Conservation (phyloP, 768 basidiomycete genomes). For the Amanita phalloides region DNA sequence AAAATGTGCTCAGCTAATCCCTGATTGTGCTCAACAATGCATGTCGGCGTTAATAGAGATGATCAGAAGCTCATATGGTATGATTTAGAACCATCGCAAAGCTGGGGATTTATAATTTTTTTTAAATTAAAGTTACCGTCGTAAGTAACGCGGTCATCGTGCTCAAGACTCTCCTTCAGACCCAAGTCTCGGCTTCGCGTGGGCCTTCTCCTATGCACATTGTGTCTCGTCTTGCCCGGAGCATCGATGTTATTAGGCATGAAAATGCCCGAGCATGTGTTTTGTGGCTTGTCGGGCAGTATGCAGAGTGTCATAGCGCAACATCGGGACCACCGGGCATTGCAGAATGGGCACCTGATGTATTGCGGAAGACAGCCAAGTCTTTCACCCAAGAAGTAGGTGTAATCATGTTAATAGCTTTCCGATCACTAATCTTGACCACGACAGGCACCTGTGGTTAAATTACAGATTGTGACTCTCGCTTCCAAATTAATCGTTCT, state of each 20-base stretch:
- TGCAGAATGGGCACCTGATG: constrained; percentile 79
- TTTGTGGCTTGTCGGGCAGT: constrained; percentile 90
- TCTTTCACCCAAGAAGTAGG: constrained; percentile 63
- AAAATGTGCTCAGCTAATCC: constrained; percentile 54
- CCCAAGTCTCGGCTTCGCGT: constrained; percentile 32
- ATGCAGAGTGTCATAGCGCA: constrained; percentile 36
- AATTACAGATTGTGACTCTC: constrained; percentile 78
- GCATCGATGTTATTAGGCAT: constrained; percentile 72
- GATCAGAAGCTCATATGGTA: constrained; percentile 70
- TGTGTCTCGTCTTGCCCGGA: constrained; percentile 67
- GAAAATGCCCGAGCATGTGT: constrained; percentile 79
- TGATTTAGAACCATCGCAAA: constrained; percentile 10
- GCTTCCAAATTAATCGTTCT: constrained; percentile 76
- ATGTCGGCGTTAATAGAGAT: constrained; percentile 67
- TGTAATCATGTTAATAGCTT: not conserved
- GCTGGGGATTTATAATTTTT: not conserved
- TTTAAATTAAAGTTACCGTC: constrained; percentile 43
- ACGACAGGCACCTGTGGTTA: constrained; percentile 50
- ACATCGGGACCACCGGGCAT: constrained; percentile 40
- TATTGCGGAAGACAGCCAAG: constrained; percentile 71
- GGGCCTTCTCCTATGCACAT: constrained; percentile 27
- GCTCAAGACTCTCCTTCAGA: constrained; percentile 75
- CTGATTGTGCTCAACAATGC: constrained; percentile 62
- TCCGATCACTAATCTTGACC: constrained; percentile 2
- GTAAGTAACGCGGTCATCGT: constrained; percentile 78